Percentiles rank a stretch among this genome's conserved stretches.
Conservation (phyloP, 805 yeast genomes). For the Lipomyces spencermartinsiae region DNA sequence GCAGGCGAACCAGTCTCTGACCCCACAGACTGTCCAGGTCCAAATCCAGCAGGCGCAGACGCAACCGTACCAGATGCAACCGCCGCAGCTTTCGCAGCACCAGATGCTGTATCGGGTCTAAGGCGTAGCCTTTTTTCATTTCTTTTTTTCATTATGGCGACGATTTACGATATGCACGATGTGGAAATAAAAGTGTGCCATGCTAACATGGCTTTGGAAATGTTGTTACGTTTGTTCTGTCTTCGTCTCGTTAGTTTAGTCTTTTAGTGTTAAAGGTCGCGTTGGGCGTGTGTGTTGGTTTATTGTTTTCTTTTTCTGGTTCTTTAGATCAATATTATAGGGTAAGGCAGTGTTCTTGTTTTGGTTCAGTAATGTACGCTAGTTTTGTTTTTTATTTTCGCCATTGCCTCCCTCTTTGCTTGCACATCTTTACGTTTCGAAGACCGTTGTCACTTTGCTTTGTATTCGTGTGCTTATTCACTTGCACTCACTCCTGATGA, state of each 20-base stretch:
- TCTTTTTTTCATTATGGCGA: not conserved
- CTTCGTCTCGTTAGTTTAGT: not conserved
- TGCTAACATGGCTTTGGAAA: not conserved
- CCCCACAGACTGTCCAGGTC: not conserved
- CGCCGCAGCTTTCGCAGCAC: not conserved
- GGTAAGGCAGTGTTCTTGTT: not conserved
- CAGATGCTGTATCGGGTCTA: slow-evolving; percentile 7
- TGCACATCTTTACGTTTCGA: not conserved
- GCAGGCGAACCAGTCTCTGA: not conserved
- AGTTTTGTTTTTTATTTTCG: not conserved
- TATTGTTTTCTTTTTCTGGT: not conserved
- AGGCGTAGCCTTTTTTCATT: not conserved
- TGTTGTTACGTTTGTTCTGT: not conserved
- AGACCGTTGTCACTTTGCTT: not conserved
- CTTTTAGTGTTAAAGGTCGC: not conserved
- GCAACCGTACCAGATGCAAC: not conserved
- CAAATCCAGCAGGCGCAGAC: not conserved
- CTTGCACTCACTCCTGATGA: not conserved
- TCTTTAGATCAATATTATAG: not conserved
- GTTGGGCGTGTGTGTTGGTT: not conserved
- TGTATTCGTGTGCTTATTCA: not conserved
- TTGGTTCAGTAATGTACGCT: not conserved
- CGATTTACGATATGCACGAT: not conserved
- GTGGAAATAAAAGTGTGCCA: not conserved
- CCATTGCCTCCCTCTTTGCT: not conserved